These are phyloP conservation scores for Xanthoceras sorbifolium DNA, from an alignment of 345 rosid species.

Conservation along the genomic window DNA sequence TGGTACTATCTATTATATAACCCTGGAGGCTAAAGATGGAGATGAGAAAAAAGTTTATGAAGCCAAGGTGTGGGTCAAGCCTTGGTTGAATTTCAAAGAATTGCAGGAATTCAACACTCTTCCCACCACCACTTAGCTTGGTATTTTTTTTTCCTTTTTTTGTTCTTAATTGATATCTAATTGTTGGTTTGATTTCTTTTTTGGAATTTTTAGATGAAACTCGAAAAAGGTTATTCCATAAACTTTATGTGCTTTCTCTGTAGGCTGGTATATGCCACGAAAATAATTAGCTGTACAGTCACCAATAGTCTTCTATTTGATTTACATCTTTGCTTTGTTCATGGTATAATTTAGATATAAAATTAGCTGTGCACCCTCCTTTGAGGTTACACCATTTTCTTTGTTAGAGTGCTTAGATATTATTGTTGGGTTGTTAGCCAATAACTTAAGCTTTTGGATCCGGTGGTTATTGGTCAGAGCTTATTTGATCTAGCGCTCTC, in stretches of 20 bases:
- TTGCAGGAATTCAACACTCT: slow-evolving; percentile 63
- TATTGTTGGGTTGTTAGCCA: too few species aligned
- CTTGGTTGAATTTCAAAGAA: slow-evolving; percentile 81
- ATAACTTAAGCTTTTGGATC: too few species aligned
- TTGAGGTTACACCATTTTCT: too few species aligned
- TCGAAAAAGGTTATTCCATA: neutral
- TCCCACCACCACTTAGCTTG: slow-evolving; percentile 31
- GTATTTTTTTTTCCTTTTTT: slow-evolving; percentile 5
- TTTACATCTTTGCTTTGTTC: too few species aligned
- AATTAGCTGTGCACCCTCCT: too few species aligned
- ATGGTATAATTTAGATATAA: too few species aligned
- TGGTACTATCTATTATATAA: slow-evolving; percentile 69
- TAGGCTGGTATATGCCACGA: too few species aligned
- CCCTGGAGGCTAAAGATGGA: slow-evolving; percentile 74
- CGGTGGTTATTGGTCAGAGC: too few species aligned
- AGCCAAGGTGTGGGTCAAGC: slow-evolving; percentile 92
- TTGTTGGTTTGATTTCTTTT: neutral
- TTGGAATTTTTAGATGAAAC: neutral
- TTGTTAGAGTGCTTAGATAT: too few species aligned
- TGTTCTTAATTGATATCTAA: neutral
- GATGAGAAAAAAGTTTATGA: slow-evolving; percentile 61
- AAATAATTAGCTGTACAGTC: neutral
- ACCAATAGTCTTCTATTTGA: too few species aligned
- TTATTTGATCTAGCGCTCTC: too few species aligned
- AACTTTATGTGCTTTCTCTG: too few species aligned